Conservation (phyloP, 2,329 filamentous ascomycete genomes). For the Aschersonia sp. region DNA sequence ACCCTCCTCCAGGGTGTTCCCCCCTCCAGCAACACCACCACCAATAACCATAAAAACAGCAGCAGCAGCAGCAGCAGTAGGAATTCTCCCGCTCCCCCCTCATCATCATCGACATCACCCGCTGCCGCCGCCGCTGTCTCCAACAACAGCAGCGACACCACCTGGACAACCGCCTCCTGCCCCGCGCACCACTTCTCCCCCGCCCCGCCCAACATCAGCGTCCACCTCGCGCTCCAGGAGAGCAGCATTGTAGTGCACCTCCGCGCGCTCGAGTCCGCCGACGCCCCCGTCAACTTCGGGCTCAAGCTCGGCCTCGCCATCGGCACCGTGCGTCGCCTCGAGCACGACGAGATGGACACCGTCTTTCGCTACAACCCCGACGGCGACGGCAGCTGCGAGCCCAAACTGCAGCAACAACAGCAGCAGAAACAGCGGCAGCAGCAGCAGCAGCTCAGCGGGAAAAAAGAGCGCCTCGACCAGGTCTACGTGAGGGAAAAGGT, state of each 20-base stretch:
- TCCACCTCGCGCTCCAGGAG: constrained; percentile 58
- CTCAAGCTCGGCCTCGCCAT: constrained; percentile 59
- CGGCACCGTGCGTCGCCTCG: constrained; percentile 45
- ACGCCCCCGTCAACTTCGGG: constrained; percentile 43
- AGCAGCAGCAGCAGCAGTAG: too few relatives aligned
- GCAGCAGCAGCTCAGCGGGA: too few relatives aligned
- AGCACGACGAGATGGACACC: constrained; percentile 69
- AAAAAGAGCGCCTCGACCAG: constrained; percentile 25
- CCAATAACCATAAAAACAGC: too few relatives aligned
- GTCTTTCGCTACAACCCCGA: constrained; percentile 49
- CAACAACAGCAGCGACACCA: constrained; percentile 20
- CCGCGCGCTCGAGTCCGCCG: constrained; percentile 53
- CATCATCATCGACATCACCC: too few relatives aligned
- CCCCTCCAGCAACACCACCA: too few relatives aligned
- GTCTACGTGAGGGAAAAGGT: constrained; percentile 85
- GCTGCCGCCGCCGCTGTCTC: constrained; percentile 2
- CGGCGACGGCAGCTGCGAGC: constrained; percentile 14
- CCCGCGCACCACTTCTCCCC: constrained; percentile 27
- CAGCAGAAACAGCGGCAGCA: constrained; percentile 7
- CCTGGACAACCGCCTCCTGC: constrained; percentile 30
- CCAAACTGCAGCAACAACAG: constrained; percentile 10
- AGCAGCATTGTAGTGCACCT: constrained; percentile 55
- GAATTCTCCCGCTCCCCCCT: too few relatives aligned
- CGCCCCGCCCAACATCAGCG: constrained; percentile 48
- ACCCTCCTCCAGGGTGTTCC: constrained; percentile 21